Evolutionary conservation across 2,329 filamentous ascomycete species (phyloP).

Genomic region (Eutypa lata): DNA sequence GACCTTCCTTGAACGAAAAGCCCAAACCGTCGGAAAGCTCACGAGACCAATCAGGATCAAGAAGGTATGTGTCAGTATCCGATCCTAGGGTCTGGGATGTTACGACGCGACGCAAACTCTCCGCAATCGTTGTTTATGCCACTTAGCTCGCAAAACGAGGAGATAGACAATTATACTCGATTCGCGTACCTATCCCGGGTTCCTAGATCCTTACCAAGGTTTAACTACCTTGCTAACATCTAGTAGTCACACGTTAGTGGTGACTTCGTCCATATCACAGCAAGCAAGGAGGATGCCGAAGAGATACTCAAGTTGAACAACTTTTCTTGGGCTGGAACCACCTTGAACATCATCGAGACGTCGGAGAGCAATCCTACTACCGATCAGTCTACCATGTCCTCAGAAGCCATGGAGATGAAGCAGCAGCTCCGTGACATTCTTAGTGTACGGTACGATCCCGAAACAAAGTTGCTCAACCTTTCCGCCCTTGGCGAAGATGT

Average conservation of each 20-base stretch:
- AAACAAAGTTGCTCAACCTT: constrained; percentile 75
- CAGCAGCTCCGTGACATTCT: constrained; percentile 69
- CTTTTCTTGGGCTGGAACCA: constrained; percentile 64
- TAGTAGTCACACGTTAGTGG: constrained; percentile 67
- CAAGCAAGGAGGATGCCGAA: constrained; percentile 61
- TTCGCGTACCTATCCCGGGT: constrained; percentile 35
- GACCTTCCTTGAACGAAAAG: constrained; percentile 69
- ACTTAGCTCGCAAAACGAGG: constrained; percentile 37
- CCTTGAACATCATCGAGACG: constrained; percentile 53
- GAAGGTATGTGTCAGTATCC: constrained; percentile 67
- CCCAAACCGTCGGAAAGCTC: constrained; percentile 50
- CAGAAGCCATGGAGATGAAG: constrained; percentile 59
- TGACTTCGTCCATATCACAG: constrained; percentile 66
- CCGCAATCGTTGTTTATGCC: constrained; percentile 36
- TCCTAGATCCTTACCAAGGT: constrained; percentile 35
- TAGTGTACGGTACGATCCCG: constrained; percentile 67
- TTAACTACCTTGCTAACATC: constrained; percentile 63
- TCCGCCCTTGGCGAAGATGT: constrained; percentile 73
- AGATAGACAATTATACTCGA: constrained; percentile 31
- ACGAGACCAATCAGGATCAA: constrained; percentile 61
- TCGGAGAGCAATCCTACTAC: constrained; percentile 40
- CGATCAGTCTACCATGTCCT: constrained; percentile 39
- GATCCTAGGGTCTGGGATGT: constrained; percentile 41
- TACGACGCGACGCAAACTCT: constrained; percentile 36
- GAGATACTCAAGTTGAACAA: constrained; percentile 66